phyloP scores from a whole-genome alignment of 2,329 filamentous ascomycete species.

The Colletotrichum salicis region DNA sequence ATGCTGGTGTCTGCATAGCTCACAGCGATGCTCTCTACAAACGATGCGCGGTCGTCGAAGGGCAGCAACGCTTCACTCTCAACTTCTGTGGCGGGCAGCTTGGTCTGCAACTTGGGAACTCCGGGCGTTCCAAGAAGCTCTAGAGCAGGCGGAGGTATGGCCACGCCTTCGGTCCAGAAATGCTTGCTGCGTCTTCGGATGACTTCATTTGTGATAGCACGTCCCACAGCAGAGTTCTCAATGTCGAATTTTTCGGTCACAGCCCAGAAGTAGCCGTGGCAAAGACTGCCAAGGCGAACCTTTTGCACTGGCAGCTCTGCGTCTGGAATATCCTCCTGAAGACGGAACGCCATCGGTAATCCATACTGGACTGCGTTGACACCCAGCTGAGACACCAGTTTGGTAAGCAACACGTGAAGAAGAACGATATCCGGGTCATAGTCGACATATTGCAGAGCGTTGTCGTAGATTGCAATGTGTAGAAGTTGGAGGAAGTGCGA shows the following conservation, averaged over 20 bases:
- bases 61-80: constrained; percentile 75
- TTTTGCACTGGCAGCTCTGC: constrained; percentile 75
- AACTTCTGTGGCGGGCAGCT: constrained; percentile 62
- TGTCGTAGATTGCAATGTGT: constrained; percentile 91
- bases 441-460: constrained; percentile 77
- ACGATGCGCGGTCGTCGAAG: constrained; percentile 77
- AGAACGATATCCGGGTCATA: constrained; percentile 80
- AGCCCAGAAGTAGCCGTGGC: constrained; percentile 89
- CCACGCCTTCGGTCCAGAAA: constrained; percentile 82
- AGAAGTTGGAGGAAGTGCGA: constrained; percentile 84
- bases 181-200: constrained; percentile 76
- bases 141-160: constrained; percentile 74
- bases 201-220: constrained; percentile 80
- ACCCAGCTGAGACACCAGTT: constrained; percentile 79
- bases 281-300: constrained; percentile 82
- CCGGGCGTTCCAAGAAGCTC: constrained; percentile 69
- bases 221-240: constrained; percentile 74
- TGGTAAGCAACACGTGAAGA: constrained; percentile 80
- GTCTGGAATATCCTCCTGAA: constrained; percentile 84
- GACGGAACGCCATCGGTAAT: constrained; percentile 86
- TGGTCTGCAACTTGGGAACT: constrained; percentile 53
- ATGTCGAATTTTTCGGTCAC: constrained; percentile 82
- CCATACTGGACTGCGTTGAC: constrained; percentile 84
- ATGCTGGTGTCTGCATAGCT: constrained; percentile 72
- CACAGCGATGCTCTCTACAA: constrained; percentile 79